These are phyloP conservation scores for Soucietia sequanensis DNA, from an alignment of 805 yeast genomes.

Conservation along the genomic window DNA sequence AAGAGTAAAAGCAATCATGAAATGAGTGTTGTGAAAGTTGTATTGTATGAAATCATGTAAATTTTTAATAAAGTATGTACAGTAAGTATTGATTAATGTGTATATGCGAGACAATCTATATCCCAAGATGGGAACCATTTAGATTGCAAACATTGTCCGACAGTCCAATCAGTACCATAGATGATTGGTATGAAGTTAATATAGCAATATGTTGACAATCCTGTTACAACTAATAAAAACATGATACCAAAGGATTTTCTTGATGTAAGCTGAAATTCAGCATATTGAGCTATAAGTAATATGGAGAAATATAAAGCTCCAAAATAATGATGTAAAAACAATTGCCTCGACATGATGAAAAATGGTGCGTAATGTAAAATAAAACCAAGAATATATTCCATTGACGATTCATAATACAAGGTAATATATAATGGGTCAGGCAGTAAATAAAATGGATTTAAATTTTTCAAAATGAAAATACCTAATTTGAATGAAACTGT, in stretches of 20 bases:
- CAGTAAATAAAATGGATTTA: constrained; percentile 30
- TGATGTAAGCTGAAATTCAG: constrained; percentile 39
- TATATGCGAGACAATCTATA: constrained; percentile 35
- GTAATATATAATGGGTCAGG: constrained; percentile 11
- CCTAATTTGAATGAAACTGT: constrained; percentile 19
- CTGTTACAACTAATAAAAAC: constrained; percentile 16
- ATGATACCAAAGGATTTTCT: constrained; percentile 23
- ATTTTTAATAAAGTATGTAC: background rate
- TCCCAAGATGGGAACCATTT: constrained; percentile 44
- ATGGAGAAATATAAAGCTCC: constrained; percentile 52
- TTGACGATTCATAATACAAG: constrained; percentile 17
- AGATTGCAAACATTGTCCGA: constrained; percentile 33
- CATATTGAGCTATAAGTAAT: constrained; percentile 41
- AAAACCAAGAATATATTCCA: constrained; percentile 56
- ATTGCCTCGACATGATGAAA: constrained; percentile 36
- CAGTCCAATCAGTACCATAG: constrained; percentile 48
- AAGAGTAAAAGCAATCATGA: constrained; percentile 10
- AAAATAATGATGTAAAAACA: constrained; percentile 47
- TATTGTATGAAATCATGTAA: no score
- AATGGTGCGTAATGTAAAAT: constrained; percentile 57
- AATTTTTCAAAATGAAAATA: constrained; percentile 17
- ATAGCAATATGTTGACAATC: constrained; percentile 24
- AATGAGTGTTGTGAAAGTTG: no score
- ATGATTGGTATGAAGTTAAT: constrained; percentile 38
- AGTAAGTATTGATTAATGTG: background rate